A percentile compares a stretch with the other conserved stretches of the same genome.
These are phyloP conservation scores for Gynandropsis gynandra DNA, from an alignment of 345 rosid species.

Conservation along the genomic window DNA sequence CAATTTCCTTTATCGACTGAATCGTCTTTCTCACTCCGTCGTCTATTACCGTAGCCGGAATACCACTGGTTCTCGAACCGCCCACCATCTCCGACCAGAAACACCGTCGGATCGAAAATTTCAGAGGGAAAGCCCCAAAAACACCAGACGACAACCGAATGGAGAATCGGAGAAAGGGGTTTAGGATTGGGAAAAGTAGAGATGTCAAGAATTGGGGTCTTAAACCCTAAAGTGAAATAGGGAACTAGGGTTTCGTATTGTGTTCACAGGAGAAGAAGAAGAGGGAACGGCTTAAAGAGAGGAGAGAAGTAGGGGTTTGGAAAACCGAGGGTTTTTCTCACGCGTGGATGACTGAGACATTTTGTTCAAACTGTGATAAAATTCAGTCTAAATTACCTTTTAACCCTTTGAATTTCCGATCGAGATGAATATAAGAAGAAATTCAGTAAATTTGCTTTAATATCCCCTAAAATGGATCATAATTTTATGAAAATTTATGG, in stretches of 20 bases:
- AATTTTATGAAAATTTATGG: background rate
- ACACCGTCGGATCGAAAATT: too few relatives aligned
- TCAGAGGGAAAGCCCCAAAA: too few relatives aligned
- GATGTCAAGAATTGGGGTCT: slow-evolving; percentile 2
- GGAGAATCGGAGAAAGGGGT: background rate
- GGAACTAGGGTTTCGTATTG: slow-evolving; percentile 39
- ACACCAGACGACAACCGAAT: background rate
- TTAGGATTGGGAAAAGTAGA: background rate
- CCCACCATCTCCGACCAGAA: slow-evolving; percentile 37
- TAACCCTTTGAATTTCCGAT: background rate
- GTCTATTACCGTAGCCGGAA: slow-evolving; percentile 27
- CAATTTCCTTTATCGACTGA: slow-evolving; percentile 65
- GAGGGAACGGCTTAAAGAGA: slow-evolving; percentile 29
- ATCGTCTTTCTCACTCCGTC: slow-evolving; percentile 51
- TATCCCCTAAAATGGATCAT: too few relatives aligned
- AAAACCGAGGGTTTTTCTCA: slow-evolving; percentile 37
- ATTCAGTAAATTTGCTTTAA: background rate
- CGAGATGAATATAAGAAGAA: background rate
- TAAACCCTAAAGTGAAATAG: slow-evolving; percentile 24
- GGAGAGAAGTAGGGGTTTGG: slow-evolving; percentile 18
- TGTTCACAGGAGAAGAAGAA: slow-evolving; percentile 15
- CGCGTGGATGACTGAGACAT: background rate
- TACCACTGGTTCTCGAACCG: slow-evolving; percentile 26
- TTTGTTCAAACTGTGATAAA: slow-evolving; percentile 5
- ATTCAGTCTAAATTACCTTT: background rate